Evolutionary conservation across 23 red algal species (phyloP), one percentile per base, ranked within the genome.

Genomic region (Pyropia yezoensis): DNA sequence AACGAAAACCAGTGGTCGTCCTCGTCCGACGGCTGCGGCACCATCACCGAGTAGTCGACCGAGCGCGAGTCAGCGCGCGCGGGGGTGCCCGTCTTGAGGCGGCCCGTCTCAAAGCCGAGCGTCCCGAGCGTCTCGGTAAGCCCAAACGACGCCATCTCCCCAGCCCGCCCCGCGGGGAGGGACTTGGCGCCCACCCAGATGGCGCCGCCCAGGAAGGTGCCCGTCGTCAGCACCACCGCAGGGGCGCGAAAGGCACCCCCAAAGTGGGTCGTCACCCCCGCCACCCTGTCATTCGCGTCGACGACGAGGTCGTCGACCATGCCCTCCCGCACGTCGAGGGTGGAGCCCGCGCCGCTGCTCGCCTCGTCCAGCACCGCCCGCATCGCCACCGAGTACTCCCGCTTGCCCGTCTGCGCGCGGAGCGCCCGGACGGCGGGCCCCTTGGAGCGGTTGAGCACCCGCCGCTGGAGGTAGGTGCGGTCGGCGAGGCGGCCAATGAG

Each of bases 1-100:
- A 88, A 98, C 33, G 86, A 91, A 50, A 98, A 98, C 94, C 94
- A 98, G 67, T 98, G 94, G 61, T 98, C 86, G 1, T 91, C 80
- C 39, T 62, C 47, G 28, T 98, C 94, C 14, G 76, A 84, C 45
- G 71, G 77, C 50, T 98, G 94, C 17, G 80, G 74, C 54, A 91
- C 71, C 85, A 98, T 98, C 20, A 71, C 70, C 27, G 69, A 61
- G 69, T 88, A 98, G 69, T 91, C 64, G 14, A 98, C 80, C 12
- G 73, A 82, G 18, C 86, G 49, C 29, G 74, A 81, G 54, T 97
- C 93, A 2, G 90, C 85, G 13, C 94, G 74, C 9, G 94, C 79
- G 21, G 94, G 94, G 18, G 94, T 98, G 11, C 94, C 94, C 14
- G 94, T 98, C 59, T 98, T 98, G 51, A 98, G 71, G 32, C 94